Evolutionary conservation across 768 basidiomycete genomes (phyloP).

Genomic region (Rhizopogon roseolus): DNA sequence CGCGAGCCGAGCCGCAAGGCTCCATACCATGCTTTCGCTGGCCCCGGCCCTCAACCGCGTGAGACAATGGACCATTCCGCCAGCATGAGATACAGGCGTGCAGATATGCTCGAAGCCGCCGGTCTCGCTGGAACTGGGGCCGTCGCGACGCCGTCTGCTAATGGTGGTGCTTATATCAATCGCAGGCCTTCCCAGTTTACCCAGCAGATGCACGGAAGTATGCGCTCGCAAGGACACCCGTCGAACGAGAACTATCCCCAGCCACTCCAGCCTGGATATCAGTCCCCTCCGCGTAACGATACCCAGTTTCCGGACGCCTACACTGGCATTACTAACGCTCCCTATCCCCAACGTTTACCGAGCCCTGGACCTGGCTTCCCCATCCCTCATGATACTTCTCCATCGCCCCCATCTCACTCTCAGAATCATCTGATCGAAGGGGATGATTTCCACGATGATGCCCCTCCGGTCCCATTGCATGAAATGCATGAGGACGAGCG

Average conservation of each 20-base stretch:
- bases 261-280: conserved; percentile 20
- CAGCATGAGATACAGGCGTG: conserved; percentile 15
- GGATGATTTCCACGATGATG: conserved; percentile 5
- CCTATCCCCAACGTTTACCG: conserved; percentile 1
- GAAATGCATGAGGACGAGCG: conserved; percentile 13
- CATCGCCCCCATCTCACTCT: conserved; percentile 12
- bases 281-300: conserved; percentile 18
- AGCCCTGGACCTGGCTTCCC: conserved; percentile 7
- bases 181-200: conserved; percentile 23
- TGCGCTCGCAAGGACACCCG: conserved; percentile 16
- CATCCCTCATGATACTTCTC: conserved; percentile 17
- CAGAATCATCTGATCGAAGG: conserved; percentile 7
- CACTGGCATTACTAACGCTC: conserved; percentile 15
- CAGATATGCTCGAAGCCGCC: conserved; percentile 23
- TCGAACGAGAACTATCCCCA: conserved; percentile 12
- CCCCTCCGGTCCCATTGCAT: conserved; percentile 2
- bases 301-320: conserved; percentile 23
- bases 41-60: conserved; percentile 20
- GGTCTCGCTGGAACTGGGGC: conserved; percentile 15
- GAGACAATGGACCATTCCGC: conserved; percentile 10
- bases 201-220: conserved; percentile 20
- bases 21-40: conserved; percentile 37
- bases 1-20: conserved; percentile 23
- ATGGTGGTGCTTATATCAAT: conserved; percentile 7
- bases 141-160: conserved; percentile 6